A percentile compares a stretch with the other conserved stretches of the same genome.
Conservation (phyloP, 2,329 filamentous ascomycete species). For the Penicillium concentricum region DNA sequence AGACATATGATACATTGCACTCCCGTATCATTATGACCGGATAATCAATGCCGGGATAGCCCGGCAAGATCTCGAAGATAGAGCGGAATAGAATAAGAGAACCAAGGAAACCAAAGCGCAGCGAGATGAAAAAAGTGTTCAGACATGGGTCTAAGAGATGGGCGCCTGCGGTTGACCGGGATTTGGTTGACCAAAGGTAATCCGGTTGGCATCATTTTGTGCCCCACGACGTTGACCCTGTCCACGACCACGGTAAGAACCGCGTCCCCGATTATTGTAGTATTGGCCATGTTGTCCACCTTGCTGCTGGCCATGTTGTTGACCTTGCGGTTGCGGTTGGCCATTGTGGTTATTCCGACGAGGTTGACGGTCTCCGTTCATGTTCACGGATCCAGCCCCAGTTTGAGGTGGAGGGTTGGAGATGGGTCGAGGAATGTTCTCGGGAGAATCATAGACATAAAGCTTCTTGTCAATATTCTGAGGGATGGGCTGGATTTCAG, state of each 20-base stretch:
- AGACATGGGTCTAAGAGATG: slow-evolving; percentile 23
- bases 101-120: not conserved
- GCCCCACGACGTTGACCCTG: slow-evolving; percentile 44
- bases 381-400: slow-evolving; percentile 19
- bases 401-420: slow-evolving; percentile 50
- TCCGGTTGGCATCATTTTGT: slow-evolving; percentile 32
- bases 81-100: not conserved
- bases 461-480: slow-evolving; percentile 93
- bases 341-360: slow-evolving; percentile 37
- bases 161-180: slow-evolving; percentile 32
- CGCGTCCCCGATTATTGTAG: slow-evolving; percentile 39
- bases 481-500: slow-evolving; percentile 96
- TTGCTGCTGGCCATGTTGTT: slow-evolving; percentile 23
- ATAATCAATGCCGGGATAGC: slow-evolving; percentile 10
- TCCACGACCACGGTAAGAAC: slow-evolving; percentile 45
- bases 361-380: slow-evolving; percentile 31
- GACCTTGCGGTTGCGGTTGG: slow-evolving; percentile 20
- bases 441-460: slow-evolving; percentile 96
- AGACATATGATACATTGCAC: slow-evolving; percentile 32
- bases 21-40: slow-evolving; percentile 21
- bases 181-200: slow-evolving; percentile 28
- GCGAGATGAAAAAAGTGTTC: not conserved
- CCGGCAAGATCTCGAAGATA: not conserved
- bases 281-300: slow-evolving; percentile 32
- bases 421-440: slow-evolving; percentile 85